Percentiles rank a stretch among this genome's conserved stretches.
These are phyloP conservation scores for Elaphomyces granulatus DNA, from an alignment of 495 filamentous ascomycete genomes.

Conservation along the genomic window DNA sequence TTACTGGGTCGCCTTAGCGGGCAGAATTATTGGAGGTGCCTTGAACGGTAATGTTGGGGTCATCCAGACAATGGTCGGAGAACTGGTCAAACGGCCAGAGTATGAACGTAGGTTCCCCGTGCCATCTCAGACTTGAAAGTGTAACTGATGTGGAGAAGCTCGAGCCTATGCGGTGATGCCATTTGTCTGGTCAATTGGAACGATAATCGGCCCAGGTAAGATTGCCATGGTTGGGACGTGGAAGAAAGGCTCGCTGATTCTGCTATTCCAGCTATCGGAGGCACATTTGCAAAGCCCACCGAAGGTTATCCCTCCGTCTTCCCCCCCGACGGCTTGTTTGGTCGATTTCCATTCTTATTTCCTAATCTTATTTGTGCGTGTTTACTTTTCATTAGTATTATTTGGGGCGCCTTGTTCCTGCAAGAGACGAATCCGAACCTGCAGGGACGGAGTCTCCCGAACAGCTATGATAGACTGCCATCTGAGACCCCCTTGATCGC, in stretches of 20 bases:
- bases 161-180: conserved; percentile 74
- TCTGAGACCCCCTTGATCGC: conserved; percentile 56
- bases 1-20: conserved; percentile 62
- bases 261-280: conserved; percentile 45
- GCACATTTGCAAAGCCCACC: conserved; percentile 59
- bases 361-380: conserved; percentile 66
- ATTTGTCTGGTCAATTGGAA: conserved; percentile 77
- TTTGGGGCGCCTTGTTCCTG: conserved; percentile 56
- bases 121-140: background rate
- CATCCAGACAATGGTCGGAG: conserved; percentile 86
- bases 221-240: background rate
- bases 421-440: conserved; percentile 73
- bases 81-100: conserved; percentile 61
- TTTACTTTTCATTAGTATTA: conserved; percentile 57
- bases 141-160: conserved; percentile 27
- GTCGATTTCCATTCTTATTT: conserved; percentile 66
- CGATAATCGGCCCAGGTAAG: conserved; percentile 59
- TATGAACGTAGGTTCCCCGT: conserved; percentile 55
- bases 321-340: conserved; percentile 48
- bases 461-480: conserved; percentile 22
- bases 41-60: conserved; percentile 83
- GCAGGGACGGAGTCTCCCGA: conserved; percentile 42
- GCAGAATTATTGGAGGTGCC: conserved; percentile 60
- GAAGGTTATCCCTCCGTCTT: conserved; percentile 52
- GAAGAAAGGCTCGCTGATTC: conserved; percentile 7